Evolutionary conservation across 768 basidiomycete genomes (phyloP).

Genomic region (Phlegmacium glaucopus): DNA sequence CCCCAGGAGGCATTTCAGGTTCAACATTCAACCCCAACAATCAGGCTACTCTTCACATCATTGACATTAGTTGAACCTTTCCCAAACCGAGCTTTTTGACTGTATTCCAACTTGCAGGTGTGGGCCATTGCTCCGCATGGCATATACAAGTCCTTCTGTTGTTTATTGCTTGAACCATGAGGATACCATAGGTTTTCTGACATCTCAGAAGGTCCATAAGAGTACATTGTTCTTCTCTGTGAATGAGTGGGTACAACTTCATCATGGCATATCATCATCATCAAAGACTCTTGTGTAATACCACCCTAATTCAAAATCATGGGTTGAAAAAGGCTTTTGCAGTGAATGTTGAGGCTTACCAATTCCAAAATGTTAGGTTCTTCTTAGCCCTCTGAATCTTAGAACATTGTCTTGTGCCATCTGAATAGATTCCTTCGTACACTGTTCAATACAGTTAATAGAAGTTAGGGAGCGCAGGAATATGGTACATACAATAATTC

Average conservation of each 20-base stretch:
- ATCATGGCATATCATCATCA: constrained; percentile 71
- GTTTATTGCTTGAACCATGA: no score
- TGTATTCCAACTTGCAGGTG: no score
- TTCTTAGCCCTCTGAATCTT: constrained; percentile 1
- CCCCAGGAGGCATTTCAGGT: no score
- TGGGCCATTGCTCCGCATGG: no score
- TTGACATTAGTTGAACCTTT: no score
- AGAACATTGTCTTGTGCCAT: constrained; percentile 8
- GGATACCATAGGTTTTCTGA: constrained; percentile 57
- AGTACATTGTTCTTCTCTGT: constrained; percentile 51
- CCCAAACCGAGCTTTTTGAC: no score
- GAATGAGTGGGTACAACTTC: constrained; percentile 58
- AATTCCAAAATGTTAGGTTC: constrained; percentile 9
- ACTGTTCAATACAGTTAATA: constrained; percentile 11
- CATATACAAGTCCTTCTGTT: no score
- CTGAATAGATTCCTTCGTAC: constrained; percentile 7
- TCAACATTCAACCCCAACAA: no score
- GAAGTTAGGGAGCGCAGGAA: constrained; percentile 9
- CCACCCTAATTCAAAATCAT: constrained; percentile 41
- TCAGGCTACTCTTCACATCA: no score
- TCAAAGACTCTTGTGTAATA: constrained; percentile 70
- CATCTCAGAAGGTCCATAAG: constrained; percentile 37
- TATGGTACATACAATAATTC: constrained; percentile 50
- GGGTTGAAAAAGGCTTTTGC: neutral
- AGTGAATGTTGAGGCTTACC: constrained; percentile 11